Conservation (phyloP, 2,329 filamentous ascomycete genomes). For the Tolypocladium sp. region DNA sequence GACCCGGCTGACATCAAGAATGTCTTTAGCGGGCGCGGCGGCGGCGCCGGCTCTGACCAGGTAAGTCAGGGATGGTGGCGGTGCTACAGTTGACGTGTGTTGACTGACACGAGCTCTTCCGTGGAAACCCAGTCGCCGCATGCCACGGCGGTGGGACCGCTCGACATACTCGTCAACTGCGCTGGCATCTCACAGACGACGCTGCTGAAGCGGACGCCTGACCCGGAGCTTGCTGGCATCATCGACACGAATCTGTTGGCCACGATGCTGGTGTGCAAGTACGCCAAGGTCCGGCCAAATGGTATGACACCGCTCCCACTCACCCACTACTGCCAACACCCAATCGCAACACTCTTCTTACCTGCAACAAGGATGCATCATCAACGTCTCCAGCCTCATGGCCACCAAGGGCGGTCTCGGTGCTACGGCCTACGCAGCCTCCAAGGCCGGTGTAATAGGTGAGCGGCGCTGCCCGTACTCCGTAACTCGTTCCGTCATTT, state of each 20-base stretch:
- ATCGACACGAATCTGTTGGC: conserved; percentile 62
- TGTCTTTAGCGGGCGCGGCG: conserved; percentile 13
- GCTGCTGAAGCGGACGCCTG: conserved; percentile 47
- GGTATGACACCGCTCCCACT: conserved; percentile 12
- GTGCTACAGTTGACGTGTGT: neutral
- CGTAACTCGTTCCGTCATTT: conserved; percentile 4
- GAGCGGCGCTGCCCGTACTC: conserved; percentile 13
- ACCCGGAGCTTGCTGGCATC: conserved; percentile 43
- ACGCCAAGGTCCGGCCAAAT: conserved; percentile 22
- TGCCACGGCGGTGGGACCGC: conserved; percentile 16
- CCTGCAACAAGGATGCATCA: conserved; percentile 50
- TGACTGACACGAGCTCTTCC: neutral
- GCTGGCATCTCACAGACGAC: conserved; percentile 63
- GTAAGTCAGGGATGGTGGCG: neutral
- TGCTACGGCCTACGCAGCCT: conserved; percentile 65
- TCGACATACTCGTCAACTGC: conserved; percentile 66
- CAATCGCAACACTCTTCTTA: neutral
- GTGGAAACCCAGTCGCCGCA: neutral
- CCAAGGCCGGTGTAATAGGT: conserved; percentile 73
- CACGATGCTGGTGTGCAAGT: conserved; percentile 53
- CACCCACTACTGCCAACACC: neutral
- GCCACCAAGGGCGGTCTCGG: conserved; percentile 61
- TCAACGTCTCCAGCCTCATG: conserved; percentile 74
- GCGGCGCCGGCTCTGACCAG: neutral
- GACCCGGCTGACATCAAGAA: conserved; percentile 17